Base-by-base conservation (phyloP, 441 rosid genomes). In the Croton laevigatus region DNA sequence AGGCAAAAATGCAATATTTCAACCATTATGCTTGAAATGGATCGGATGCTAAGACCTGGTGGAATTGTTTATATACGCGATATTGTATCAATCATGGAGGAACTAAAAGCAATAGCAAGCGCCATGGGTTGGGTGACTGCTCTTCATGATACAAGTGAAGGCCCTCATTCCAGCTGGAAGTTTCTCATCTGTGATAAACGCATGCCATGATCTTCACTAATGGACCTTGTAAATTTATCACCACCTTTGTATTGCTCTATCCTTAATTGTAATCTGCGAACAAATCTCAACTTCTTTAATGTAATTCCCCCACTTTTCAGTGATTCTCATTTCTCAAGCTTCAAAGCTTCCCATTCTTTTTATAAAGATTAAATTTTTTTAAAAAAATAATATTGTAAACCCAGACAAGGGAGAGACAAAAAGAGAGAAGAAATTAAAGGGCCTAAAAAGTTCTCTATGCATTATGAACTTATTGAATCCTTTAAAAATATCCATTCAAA, bases 1-100 rank as follows among this genome's bases (percentile, higher is more conserved):
- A 71, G 75, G 75, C 40, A 71, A 78, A 92, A 94, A 73, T 94
- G 98, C 82, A 88, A 84, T 44, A 74, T 92, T 80, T 87, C 97
- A n/a, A 80, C 82, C 0, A 85, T 92, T 51, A 88, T 95, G 97
- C 86, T 95, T 14, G 97, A 91, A 87, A 95, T 92, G 98, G 99
- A 91, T 78, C 77, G 98, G 75, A 95, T 95, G 3, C 74, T 92
- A 69, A 85, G 98, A 82, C 97, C 94, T 23, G 97, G 96, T 62
- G 98, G 99, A 44, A 86, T 59, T 53, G 98, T 71, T 37, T 89
- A 91, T 73, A 86, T 94, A 27, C 88, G 94, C 40, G 99, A 94
- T 59, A 76, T 88, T 0, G 70, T 89, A 32, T 80, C 83, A 3
- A 83, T 90, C 54, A 83, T 89, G 86, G 90, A 75, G 17, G 96